A percentile compares a stretch with the other conserved stretches of the same genome.
These are phyloP conservation scores for Solanum clarkiae DNA, from an alignment of 257 asterid genomes.

Conservation along the genomic window DNA sequence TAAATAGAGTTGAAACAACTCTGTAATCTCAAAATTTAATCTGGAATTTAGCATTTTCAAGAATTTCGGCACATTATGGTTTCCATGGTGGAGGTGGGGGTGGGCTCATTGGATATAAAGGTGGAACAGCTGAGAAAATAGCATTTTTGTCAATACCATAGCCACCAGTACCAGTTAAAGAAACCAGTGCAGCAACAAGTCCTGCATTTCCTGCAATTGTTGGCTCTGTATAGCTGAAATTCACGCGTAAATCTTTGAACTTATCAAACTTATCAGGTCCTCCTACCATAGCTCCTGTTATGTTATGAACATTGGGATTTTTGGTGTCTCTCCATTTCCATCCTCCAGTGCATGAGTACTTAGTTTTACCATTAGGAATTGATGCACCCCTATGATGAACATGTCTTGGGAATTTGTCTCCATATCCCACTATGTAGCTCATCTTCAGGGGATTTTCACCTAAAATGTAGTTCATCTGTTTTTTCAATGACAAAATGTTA, in stretches of 20 bases:
- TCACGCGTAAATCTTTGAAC: slow-evolving; percentile 44
- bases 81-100: slow-evolving; percentile 92
- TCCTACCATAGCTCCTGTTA: slow-evolving; percentile 78
- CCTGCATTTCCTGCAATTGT: slow-evolving; percentile 90
- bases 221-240: slow-evolving; percentile 76
- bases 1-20: background rate
- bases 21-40: background rate
- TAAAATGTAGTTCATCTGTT: slow-evolving; percentile 51
- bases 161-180: slow-evolving; percentile 50
- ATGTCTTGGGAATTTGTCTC: slow-evolving; percentile 45
- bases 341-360: slow-evolving; percentile 72
- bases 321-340: slow-evolving; percentile 53
- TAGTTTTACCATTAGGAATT: slow-evolving; percentile 32
- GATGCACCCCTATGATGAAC: slow-evolving; percentile 96
- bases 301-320: slow-evolving; percentile 47
- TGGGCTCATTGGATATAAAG: slow-evolving; percentile 41
- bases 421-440: slow-evolving; percentile 83
- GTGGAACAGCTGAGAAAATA: slow-evolving; percentile 69
- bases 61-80: slow-evolving; percentile 16
- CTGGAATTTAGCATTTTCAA: background rate
- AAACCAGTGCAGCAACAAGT: slow-evolving; percentile 70
- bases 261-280: slow-evolving; percentile 79
- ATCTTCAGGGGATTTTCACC: slow-evolving; percentile 64
- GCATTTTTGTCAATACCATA: slow-evolving; percentile 48
- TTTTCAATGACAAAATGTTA: background rate